Percentiles rank a stretch among this genome's conserved stretches.
Conservation (phyloP, 805 yeast genomes). For the Ogataea saltuana region DNA sequence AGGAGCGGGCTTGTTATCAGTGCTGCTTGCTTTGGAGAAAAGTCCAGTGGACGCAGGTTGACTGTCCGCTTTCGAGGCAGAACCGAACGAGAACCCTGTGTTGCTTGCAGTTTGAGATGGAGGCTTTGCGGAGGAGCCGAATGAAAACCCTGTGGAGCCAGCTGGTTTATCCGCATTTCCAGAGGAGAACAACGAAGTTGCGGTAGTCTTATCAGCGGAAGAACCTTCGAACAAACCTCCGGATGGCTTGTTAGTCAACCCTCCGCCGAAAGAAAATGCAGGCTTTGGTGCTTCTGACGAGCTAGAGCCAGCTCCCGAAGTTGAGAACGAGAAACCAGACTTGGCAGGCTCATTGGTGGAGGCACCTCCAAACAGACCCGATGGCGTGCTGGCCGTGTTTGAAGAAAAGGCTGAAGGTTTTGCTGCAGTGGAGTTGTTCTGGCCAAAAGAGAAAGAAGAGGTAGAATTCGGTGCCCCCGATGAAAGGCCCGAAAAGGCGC, state of each 20-base stretch:
- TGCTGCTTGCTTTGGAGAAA: background rate
- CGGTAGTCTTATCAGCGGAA: background rate
- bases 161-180: slow-evolving; percentile 4
- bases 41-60: slow-evolving; percentile 1
- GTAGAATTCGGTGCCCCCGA: slow-evolving; percentile 11
- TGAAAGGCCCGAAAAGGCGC: slow-evolving; percentile 8
- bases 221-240: background rate
- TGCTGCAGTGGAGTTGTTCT: too few relatives aligned
- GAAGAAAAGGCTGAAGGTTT: slow-evolving; percentile 6
- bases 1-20: slow-evolving; percentile 6
- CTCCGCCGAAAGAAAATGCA: slow-evolving; percentile 6
- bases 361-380: slow-evolving; percentile 25
- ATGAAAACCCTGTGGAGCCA: slow-evolving; percentile 1
- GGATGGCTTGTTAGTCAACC: background rate
- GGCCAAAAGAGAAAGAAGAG: background rate
- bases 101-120: background rate
- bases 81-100: slow-evolving; percentile 7
- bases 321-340: slow-evolving; percentile 13
- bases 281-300: slow-evolving; percentile 4
- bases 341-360: slow-evolving; percentile 11
- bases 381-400: slow-evolving; percentile 16
- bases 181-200: background rate
- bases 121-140: background rate
- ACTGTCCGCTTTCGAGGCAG: slow-evolving; percentile 8
- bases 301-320: slow-evolving; percentile 2